Base-by-base conservation (phyloP, 257 asterid species). In the Catharanthus roseus region DNA sequence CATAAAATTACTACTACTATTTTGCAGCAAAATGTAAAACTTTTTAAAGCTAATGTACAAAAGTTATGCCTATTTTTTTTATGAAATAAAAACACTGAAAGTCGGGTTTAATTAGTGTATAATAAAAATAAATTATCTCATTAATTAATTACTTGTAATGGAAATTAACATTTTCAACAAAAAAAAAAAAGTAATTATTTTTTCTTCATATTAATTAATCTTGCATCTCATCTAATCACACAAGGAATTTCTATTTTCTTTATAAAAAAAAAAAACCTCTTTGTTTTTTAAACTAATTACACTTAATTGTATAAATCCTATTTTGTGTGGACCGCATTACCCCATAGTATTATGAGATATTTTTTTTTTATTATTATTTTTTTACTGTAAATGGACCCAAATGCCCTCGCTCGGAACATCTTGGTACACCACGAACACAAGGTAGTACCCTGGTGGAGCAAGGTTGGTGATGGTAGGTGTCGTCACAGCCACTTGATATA, bases 391-490 rank as follows among this genome's bases (percentile, higher is more conserved):
- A 6, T 74, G 77, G 24, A 81, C 70, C 88, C 88, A 84, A 71
- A 84, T 81, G 36, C 85, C 88, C 29, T 65, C 69, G 28, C 86
- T 77, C 5, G 88, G 88, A 65, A 84, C 67, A 24, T 69, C 79
- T 66, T 67, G 82, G 68, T 84, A 79, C 33, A 81, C 82, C 74
- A 79, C 76, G 28, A 71, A 77, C 3, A 84, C 47, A 58, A 79
- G 74, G 69, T 84, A 81, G 61, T 77, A 81, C 1, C 86, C 84
- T 0, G 86, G 1, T 2, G 84, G 84, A 47, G 86, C 84, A 15
- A 77, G 64, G 19, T 24, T 61, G 11, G 24, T 24, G 0, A 70
- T 74, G 11, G 56, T 21, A 4, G 88, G 86, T 31, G 72, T 61
- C 7, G 28, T 9, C 7, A 69, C 80, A 12, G 9, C 60, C 18